phyloP scores from a whole-genome alignment of 2,329 filamentous ascomycete species.

The Cercospora nicotianae region DNA sequence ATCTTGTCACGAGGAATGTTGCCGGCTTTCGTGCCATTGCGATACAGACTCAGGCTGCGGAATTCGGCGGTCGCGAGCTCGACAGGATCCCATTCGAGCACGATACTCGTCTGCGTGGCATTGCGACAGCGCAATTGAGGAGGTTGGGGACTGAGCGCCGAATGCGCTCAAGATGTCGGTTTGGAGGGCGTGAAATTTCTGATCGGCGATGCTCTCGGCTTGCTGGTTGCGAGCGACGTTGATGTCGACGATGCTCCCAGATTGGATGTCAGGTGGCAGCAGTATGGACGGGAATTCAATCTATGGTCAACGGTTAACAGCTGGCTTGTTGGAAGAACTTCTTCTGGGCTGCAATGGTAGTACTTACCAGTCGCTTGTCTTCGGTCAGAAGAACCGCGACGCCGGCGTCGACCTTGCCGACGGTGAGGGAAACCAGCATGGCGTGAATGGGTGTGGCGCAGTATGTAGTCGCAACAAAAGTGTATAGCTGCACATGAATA shows the following conservation, averaged over 20 bases:
- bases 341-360: not conserved
- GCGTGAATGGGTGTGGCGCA: not conserved
- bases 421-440: constrained; percentile 96
- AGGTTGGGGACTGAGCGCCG: constrained; percentile 67
- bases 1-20: constrained; percentile 90
- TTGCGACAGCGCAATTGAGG: constrained; percentile 89
- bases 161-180: constrained; percentile 84
- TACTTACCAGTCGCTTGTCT: constrained; percentile 86
- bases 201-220: constrained; percentile 73
- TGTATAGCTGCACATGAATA: not conserved
- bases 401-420: constrained; percentile 98
- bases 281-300: constrained; percentile 99
- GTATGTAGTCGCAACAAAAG: constrained; percentile 1
- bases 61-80: constrained; percentile 89
- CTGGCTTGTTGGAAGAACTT: constrained; percentile 1
- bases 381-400: constrained; percentile 95
- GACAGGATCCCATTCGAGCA: constrained; percentile 97
- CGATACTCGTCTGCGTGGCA: constrained; percentile 96
- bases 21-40: constrained; percentile 95
- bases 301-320: constrained; percentile 50
- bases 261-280: constrained; percentile 89
- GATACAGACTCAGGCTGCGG: constrained; percentile 83
- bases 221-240: constrained; percentile 82
- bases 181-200: constrained; percentile 81
- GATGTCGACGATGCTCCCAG: constrained; percentile 97